Base-by-base conservation (phyloP, 2,329 filamentous ascomycete genomes). In the Phialophora macrospora region DNA sequence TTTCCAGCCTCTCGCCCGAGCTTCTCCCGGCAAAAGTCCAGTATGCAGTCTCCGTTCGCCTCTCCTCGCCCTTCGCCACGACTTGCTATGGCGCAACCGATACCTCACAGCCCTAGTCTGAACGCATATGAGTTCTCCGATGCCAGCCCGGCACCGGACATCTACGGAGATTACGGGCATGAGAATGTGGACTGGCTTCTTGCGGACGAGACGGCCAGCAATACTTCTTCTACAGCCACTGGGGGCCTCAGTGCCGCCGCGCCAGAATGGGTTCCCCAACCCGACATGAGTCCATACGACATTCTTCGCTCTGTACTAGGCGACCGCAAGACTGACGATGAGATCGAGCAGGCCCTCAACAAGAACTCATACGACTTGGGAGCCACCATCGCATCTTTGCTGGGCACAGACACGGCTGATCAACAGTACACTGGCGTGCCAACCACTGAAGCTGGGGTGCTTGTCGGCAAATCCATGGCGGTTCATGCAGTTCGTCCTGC, bases 161-260 rank as follows among this genome's bases (percentile, higher is more conserved):
- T 91, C 66, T 94, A 96, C 75, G 93, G 93, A 63, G 93, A 98
- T 73, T 90, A 93, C 74, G 93, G 94, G 71, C 91, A 90, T 69
- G 94, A 98, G 77, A 97, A 95, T 73, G 93, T 99, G 60, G 94
- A 98, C 78, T 98, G 94, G 95, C 85, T 98, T 54, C 92, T 97
- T 60, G 89, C 86, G 72, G 95, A 95, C 76, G 93, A 97, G 77
- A 90, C 92, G 73, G 88, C 87, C 61, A 90, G 89, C 73, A 93
- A 90, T 72, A 86, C 93, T 64, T 89, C 92, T 26, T 97, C 93
- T 17, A 92, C 88, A 70, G 88, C 86, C 38, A 71, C 76, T 9
- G 77, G 71, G 72, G 87, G 85, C 44, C 85, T 96, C 67, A 94
- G 93, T 74, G 91, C 90, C 51, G 90, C 90, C 14, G 92, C 92